Evolutionary conservation across 176 grass and related monocot species (phyloP).

Genomic region (Carex parvula): DNA sequence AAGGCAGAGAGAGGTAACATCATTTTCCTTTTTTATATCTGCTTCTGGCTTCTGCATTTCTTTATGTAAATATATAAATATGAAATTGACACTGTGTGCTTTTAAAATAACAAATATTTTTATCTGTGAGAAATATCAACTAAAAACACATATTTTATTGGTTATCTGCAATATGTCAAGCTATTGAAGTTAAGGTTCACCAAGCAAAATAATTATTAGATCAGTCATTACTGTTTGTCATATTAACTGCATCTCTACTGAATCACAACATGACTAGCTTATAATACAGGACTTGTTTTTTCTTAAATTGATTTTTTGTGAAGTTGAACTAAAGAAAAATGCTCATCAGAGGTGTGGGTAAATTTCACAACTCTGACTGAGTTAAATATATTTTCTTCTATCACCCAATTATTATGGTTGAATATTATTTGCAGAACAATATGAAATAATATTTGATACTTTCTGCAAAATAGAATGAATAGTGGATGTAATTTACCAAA

Average conservation of each 20-base stretch:
- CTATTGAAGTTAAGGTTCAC: not conserved
- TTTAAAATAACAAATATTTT: not conserved
- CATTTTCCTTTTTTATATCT: not conserved
- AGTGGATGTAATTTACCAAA: not conserved
- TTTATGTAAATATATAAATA: not conserved
- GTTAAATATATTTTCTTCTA: not conserved
- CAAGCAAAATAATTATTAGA: not conserved
- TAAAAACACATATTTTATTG: not conserved
- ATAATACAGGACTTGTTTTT: not conserved
- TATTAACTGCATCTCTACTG: not conserved
- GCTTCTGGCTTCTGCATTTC: not conserved
- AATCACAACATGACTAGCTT: not conserved
- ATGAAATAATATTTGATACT: not conserved
- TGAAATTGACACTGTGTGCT: not conserved
- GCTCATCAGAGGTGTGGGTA: not conserved
- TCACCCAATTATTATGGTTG: not conserved
- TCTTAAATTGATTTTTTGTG: not conserved
- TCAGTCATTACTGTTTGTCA: not conserved
- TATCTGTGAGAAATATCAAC: not conserved
- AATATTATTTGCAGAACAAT: not conserved
- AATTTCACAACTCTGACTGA: not conserved
- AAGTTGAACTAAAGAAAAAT: not conserved
- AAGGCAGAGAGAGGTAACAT: constrained; percentile 82
- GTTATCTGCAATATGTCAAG: not conserved
- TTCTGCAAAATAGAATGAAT: not conserved